Evolutionary conservation across 1,284 basidiomycete species (phyloP).

Genomic region (Malassezia nana): DNA sequence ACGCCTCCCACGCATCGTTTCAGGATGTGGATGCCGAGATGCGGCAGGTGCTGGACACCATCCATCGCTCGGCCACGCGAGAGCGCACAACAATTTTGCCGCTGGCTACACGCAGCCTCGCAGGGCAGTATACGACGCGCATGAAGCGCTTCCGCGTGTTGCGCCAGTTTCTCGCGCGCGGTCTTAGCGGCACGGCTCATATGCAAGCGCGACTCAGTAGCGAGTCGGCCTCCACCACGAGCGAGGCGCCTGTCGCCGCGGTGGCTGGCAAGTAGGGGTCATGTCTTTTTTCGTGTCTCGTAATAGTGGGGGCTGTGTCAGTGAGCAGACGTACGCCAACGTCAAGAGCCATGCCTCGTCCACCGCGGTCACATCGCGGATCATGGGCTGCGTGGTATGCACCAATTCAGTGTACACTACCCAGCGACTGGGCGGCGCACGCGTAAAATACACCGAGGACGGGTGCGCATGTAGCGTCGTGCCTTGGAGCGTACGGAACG

Average conservation of each 20-base stretch:
- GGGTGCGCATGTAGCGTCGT: conserved; percentile 69
- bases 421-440: conserved; percentile 73
- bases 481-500: conserved; percentile 73
- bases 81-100: conserved; percentile 35
- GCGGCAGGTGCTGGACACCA: conserved; percentile 21
- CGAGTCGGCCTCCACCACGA: neutral
- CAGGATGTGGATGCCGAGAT: conserved; percentile 39
- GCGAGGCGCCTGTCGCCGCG: neutral
- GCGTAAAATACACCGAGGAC: conserved; percentile 82
- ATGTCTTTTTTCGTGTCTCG: neutral
- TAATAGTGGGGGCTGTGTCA: conserved; percentile 17
- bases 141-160: conserved; percentile 32
- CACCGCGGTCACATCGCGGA: conserved; percentile 53
- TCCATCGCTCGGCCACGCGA: conserved; percentile 23
- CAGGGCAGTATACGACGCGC: conserved; percentile 31
- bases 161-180: conserved; percentile 31
- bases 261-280: neutral
- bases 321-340: conserved; percentile 47
- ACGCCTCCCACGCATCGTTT: conserved; percentile 26
- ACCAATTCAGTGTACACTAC: conserved; percentile 91
- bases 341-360: conserved; percentile 52
- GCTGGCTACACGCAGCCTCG: conserved; percentile 28
- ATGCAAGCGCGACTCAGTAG: conserved; percentile 1
- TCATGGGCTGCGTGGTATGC: conserved; percentile 75
- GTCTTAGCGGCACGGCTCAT: conserved; percentile 22